Evolutionary conservation across 2,329 filamentous ascomycete species (phyloP).

Genomic region (Apiospora aurea): DNA sequence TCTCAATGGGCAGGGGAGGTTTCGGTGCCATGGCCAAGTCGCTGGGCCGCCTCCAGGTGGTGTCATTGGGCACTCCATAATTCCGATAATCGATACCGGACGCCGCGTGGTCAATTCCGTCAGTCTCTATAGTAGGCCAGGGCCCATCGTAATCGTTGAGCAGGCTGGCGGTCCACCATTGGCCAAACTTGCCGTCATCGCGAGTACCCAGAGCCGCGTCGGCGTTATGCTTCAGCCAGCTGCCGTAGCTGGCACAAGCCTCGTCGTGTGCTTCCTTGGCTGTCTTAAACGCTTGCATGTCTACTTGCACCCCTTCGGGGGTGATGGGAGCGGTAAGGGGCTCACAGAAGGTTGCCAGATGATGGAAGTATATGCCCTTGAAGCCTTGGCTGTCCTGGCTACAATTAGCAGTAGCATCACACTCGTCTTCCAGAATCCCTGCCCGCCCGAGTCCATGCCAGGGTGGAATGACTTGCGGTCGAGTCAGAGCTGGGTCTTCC

Average conservation of each 20-base stretch:
- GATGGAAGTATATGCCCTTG: constrained; percentile 95
- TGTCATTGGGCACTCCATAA: constrained; percentile 50
- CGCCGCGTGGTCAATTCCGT: constrained; percentile 48
- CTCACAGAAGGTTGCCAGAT: constrained; percentile 80
- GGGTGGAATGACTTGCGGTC: constrained; percentile 49
- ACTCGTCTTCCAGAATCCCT: constrained; percentile 84
- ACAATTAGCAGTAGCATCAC: constrained; percentile 77
- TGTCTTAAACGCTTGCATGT: constrained; percentile 39
- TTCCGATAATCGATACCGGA: constrained; percentile 54
- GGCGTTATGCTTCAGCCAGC: constrained; percentile 84
- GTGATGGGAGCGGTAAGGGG: constrained; percentile 62
- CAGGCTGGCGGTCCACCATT: constrained; percentile 80
- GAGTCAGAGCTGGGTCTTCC: constrained; percentile 47
- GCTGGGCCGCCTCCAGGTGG: constrained; percentile 20
- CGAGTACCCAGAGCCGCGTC: constrained; percentile 74
- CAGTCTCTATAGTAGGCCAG: constrained; percentile 43
- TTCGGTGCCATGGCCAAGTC: constrained; percentile 4
- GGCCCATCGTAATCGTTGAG: constrained; percentile 44
- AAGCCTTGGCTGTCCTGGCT: constrained; percentile 88
- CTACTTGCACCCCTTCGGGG: constrained; percentile 43
- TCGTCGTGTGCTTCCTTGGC: constrained; percentile 56
- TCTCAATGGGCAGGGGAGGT: constrained; percentile 8
- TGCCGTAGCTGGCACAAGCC: constrained; percentile 70
- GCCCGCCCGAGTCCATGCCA: constrained; percentile 81
- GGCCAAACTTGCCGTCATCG: constrained; percentile 74